Evolutionary conservation across 2,329 filamentous ascomycete genomes (phyloP).

Genomic region (Trichothecium sympodiale): DNA sequence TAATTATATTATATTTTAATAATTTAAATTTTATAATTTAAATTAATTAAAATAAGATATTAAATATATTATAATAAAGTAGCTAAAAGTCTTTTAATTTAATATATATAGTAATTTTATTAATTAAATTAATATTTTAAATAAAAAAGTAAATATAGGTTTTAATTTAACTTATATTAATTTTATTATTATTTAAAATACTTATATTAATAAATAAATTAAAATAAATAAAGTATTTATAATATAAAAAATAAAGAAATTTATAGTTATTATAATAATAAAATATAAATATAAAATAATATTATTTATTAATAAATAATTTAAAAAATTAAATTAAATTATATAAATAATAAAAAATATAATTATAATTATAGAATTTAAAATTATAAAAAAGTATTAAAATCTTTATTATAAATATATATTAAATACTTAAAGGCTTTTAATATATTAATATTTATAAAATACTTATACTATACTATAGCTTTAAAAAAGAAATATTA

Average conservation of each 20-base stretch:
- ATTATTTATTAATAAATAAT: constrained; percentile 1
- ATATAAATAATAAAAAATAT: constrained; percentile 2
- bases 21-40: no score
- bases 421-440: no score
- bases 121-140: not conserved
- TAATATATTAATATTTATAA: no score
- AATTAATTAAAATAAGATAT: no score
- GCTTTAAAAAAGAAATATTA: no score
- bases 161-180: not conserved
- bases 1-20: no score
- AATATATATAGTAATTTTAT: not conserved
- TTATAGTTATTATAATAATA: not conserved
- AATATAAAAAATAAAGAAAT: constrained; percentile 1
- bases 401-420: no score
- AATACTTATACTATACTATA: no score
- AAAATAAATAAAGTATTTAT: not conserved
- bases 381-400: no score
- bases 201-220: constrained; percentile 1
- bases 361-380: constrained; percentile 3
- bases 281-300: constrained; percentile 2
- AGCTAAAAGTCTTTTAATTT: not conserved
- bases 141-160: not conserved
- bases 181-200: not conserved
- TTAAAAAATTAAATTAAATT: not conserved
- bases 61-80: not conserved